A percentile compares a stretch with the other conserved stretches of the same genome.
Evolutionary conservation across 768 basidiomycete genomes (phyloP).

Genomic region (Lactifluus volemus): DNA sequence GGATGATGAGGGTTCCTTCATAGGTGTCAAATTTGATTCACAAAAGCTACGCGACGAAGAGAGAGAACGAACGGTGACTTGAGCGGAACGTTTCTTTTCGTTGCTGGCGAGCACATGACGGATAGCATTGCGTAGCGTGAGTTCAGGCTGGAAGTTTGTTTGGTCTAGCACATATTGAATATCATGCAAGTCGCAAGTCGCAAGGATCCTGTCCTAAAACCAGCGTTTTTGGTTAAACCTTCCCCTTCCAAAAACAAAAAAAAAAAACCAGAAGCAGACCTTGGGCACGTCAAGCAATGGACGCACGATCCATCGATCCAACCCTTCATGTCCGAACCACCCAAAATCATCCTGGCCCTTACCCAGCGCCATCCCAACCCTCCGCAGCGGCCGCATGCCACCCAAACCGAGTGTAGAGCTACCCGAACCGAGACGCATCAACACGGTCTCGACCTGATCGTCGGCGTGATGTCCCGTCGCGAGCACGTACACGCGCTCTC

Average conservation of each 20-base stretch:
- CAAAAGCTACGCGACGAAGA: not conserved
- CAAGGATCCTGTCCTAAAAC: slow-evolving; percentile 66
- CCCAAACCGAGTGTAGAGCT: slow-evolving; percentile 48
- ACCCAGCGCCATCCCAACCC: slow-evolving; percentile 70
- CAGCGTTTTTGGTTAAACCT: not conserved
- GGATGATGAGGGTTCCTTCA: not conserved
- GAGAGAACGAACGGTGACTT: not conserved
- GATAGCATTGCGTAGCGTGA: slow-evolving; percentile 67
- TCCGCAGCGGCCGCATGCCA: slow-evolving; percentile 58
- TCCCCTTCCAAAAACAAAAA: not conserved
- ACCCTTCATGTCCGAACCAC: slow-evolving; percentile 45
- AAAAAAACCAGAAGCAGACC: slow-evolving; percentile 31
- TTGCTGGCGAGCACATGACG: slow-evolving; percentile 35
- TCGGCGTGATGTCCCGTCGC: slow-evolving; percentile 74
- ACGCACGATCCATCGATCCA: slow-evolving; percentile 61
- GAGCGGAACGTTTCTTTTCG: slow-evolving; percentile 5
- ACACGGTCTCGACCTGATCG: slow-evolving; percentile 75
- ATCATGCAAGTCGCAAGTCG: slow-evolving; percentile 58
- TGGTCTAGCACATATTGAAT: slow-evolving; percentile 56
- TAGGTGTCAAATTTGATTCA: not conserved
- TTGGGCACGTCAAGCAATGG: slow-evolving; percentile 63
- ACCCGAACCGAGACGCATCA: slow-evolving; percentile 58
- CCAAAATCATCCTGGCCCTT: slow-evolving; percentile 27
- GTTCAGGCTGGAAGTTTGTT: slow-evolving; percentile 65
- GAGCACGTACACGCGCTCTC: slow-evolving; percentile 32